Base-by-base conservation (phyloP, 805 yeast genomes). In the Cyberlindnera misumaiensis region DNA sequence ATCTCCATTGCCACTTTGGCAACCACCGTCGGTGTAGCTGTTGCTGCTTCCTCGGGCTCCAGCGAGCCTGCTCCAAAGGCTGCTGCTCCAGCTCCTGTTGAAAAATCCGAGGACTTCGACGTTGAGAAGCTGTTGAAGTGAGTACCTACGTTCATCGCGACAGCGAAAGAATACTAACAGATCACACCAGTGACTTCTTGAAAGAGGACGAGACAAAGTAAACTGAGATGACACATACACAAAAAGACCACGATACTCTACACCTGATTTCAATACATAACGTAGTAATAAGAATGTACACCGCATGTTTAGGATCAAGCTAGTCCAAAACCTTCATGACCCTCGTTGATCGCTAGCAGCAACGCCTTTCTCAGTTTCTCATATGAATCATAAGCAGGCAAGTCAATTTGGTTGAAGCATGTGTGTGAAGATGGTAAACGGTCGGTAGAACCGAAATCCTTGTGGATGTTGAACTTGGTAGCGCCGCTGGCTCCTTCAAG, bases 391-490 rank as follows among this genome's bases (percentile, higher is more conserved):
- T 93, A 93, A 17, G 87, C 93, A 0, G 99, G 99, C 38, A 93
- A 64, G 57, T 87, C 95, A 42, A 93, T 70, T 62, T 90, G 97
- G 62, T 93, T 93, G 68, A 89, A 90, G 61, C 99, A 93, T 3
- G 97, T 93, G 58, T 93, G 98, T 0, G 97, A 86, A 0, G 95
- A 80, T 2, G 99, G 99, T 42, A 93, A 69, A 45, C 97, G 74
- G 40, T 86, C 94, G 7, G 79, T 75, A 10, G 83, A 63, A 1
- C 95, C 95, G 59, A 83, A 88, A 51, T 86, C 96, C 41, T 94
- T 72, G 56, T 87, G 96, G 41, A 93, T 85, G 44, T 84, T 80
- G 62, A 93, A 93, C 55, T 85, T 85, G 33, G 88, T 77, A 7
- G 80, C 71, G 2, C 96, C 97, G 53, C 78, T 77, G 45, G 88